phyloP scores from a whole-genome alignment of 2,329 filamentous ascomycete genomes.

The Fusarium stilboides region DNA sequence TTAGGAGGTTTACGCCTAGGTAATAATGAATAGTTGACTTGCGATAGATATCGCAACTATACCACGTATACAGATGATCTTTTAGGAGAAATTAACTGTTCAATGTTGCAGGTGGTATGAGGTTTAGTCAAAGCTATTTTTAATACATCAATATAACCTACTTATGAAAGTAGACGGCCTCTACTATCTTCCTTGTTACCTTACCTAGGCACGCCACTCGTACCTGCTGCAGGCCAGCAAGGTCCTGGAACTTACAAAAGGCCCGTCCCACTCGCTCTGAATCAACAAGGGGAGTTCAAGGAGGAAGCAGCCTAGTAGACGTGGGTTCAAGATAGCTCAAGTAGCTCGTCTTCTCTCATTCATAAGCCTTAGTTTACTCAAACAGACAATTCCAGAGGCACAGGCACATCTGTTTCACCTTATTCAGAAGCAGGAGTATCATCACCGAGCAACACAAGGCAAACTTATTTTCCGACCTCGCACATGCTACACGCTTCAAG shows the following conservation, averaged over 20 bases:
- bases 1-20: slow-evolving; percentile 1
- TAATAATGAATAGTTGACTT: no score
- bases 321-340: background rate
- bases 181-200: no score
- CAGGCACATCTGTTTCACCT: background rate
- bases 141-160: no score
- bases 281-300: background rate
- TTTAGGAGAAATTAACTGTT: no score
- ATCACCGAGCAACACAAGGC: slow-evolving; percentile 18
- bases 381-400: background rate
- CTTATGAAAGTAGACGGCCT: no score
- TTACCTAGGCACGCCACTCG: no score
- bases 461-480: slow-evolving; percentile 34
- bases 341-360: background rate
- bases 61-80: no score
- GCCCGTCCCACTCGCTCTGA: background rate
- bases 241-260: background rate
- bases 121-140: no score
- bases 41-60: no score
- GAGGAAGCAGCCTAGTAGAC: slow-evolving; percentile 1
- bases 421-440: background rate
- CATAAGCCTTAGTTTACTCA: background rate
- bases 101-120: no score
- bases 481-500: slow-evolving; percentile 12
- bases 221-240: no score